Conservation (phyloP, 495 filamentous ascomycete genomes). For the Talaromyces liani region DNA sequence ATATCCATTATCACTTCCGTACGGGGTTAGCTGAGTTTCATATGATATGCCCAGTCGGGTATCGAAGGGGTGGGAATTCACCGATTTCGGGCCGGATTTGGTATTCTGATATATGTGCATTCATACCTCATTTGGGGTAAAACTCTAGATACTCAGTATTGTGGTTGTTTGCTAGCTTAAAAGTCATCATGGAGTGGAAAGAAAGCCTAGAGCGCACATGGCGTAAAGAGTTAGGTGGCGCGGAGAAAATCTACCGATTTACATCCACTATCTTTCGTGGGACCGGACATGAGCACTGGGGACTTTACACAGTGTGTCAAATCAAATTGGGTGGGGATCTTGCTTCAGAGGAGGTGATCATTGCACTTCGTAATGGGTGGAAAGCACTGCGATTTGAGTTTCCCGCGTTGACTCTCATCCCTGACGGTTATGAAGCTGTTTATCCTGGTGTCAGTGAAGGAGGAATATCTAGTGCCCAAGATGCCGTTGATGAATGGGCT, state of each 20-base stretch:
- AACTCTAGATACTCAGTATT: not conserved
- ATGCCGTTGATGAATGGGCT: conserved; percentile 1
- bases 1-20: not conserved
- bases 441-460: not conserved
- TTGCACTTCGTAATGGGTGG: conserved; percentile 1
- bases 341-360: not conserved
- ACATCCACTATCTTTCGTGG: not conserved
- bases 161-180: not conserved
- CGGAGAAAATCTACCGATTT: conserved; percentile 6
- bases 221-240: conserved; percentile 5
- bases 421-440: conserved; percentile 10
- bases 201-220: conserved; percentile 22
- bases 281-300: conserved; percentile 4
- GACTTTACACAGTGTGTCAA: not conserved
- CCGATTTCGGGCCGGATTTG: not conserved
- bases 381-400: conserved; percentile 3
- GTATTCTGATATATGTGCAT: not conserved
- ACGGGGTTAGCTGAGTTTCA: not conserved
- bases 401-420: conserved; percentile 14
- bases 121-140: not conserved
- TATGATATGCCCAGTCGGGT: not conserved
- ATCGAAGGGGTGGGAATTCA: not conserved
- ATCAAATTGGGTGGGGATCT: not conserved
- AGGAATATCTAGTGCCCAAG: not conserved
- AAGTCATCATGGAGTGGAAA: conserved; percentile 9